Base-by-base conservation (phyloP, 129 eudicot genomes). In the Centaurea solstitialis region DNA sequence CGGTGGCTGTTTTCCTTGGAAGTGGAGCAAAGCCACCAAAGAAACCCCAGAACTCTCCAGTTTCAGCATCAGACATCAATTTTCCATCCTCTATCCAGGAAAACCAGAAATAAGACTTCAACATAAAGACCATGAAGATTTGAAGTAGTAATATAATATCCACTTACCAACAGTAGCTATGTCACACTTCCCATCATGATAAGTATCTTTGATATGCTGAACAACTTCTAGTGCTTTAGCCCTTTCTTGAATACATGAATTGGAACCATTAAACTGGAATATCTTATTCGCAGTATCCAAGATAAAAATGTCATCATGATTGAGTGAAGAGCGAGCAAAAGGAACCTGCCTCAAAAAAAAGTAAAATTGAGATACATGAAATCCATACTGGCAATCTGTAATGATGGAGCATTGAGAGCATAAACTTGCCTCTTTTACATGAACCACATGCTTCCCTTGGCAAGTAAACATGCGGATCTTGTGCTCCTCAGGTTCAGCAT, bases 21-120 rank as follows among this genome's bases (percentile, higher is more conserved):
- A 96, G 89, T 66, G 99, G 99, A 89, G 99, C 99, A 88, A 91
- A 96, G 45, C 99, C 99, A 87, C 99, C 99, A 88, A 96, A 96
- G 39, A 96, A 86, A 57, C 91, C 96, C 99, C 99, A 96, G 67
- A 96, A 96, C 50, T 96, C 99, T 77, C 99, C 99, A 21, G 93
- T 83, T 45, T 93, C 98, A 72, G 99, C 93, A 87, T 96, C 98
- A 81, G 97, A 95, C 98, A 96, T 91, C 86, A 96, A 83, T 74
- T 84, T 96, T 24, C 99, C 99, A 87, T 96, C 99, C 94, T 96
- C 99, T 96, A 68, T 84, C 40, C 23, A 41, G 5, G 18, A 62
- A 70, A 45, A 70, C 11, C 65, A 75, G 3, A 81, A 67, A 41
- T 30, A 62, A 26, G 12, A 30, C 26, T 85, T 72, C 50, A 76